These are phyloP conservation scores for Aurantiochytrium sp. DNA, from an alignment of 108 stramenopile species.

Conservation along the genomic window DNA sequence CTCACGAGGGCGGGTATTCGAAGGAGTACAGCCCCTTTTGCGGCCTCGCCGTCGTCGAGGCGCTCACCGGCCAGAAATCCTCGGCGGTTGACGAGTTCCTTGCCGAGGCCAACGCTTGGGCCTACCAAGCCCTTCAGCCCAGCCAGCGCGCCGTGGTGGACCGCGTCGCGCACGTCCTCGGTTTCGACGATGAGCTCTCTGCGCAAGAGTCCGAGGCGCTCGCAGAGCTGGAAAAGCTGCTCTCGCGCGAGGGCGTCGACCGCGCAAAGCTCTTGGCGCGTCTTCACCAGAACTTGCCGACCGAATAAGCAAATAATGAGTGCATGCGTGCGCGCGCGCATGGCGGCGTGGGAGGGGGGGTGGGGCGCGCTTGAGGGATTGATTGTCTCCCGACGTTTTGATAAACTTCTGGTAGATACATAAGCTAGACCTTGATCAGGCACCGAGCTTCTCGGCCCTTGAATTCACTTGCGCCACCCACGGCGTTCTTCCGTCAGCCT, in stretches of 20 bases:
- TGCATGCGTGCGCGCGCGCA: background rate
- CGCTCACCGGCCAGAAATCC: conserved; percentile 6
- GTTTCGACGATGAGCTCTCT: background rate
- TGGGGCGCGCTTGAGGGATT: too few species aligned
- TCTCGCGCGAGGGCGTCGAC: background rate
- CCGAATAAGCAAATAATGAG: background rate
- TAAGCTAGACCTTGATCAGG: too few species aligned
- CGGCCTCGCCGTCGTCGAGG: conserved; percentile 47
- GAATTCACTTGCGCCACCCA: too few species aligned
- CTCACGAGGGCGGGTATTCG: conserved; percentile 58
- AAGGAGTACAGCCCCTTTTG: conserved; percentile 55
- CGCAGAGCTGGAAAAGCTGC: background rate
- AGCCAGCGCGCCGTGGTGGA: background rate
- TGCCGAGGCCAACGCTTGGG: background rate
- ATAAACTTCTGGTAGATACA: too few species aligned
- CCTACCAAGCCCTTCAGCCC: conserved; percentile 12
- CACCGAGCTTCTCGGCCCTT: too few species aligned
- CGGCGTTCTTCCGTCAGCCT: too few species aligned
- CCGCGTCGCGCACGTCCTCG: background rate
- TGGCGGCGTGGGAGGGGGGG: too few species aligned
- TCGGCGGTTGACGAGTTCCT: background rate
- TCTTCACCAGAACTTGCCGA: background rate
- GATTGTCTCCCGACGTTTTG: too few species aligned
- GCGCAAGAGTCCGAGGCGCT: background rate
- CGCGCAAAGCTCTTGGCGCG: background rate